Evolutionary conservation across 768 basidiomycete genomes (phyloP), one percentile per base, ranked within the genome.

Genomic region (Boletus rubroflammeus): DNA sequence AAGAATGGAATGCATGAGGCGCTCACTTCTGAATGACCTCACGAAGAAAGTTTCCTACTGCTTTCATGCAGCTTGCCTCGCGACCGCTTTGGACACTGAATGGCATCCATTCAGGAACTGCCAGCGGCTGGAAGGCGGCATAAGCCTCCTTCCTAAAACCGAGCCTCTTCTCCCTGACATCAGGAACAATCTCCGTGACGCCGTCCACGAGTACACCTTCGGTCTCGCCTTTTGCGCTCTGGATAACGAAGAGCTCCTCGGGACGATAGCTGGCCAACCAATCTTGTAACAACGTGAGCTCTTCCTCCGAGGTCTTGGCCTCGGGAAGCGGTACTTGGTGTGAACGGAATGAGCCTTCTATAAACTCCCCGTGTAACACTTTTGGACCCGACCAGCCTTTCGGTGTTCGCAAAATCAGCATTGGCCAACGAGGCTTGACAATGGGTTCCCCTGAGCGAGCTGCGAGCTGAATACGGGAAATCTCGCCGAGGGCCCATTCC

Each of bases 371-470:
- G 48, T 82, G 76, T 28, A 88, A 66, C 21, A 72, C 58, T 59
- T 84, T 84, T 2, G 90, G 90, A 5, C 88, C 86, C 6, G 83
- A 76, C 75, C 81, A 84, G 25, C 91, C 82, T 72, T 96, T 96
- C 10, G 92, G 91, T 1, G 90, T 90, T 41, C 93, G 83, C 42
- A 95, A 78, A 62, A 94, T 81, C 57, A 97, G 75, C 66, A 94
- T 79, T 4, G 93, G 93, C 90, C 90, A 95, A 40, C 90, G 80
- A n/a, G 93, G 93, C 74, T 94, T 94, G 48, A 84, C 76, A 57
- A 91, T 83, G 15, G 92, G 85, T 3, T 84, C 80, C 2, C 88
- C 89, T 11, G 73, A 75, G 43, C 93, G 83, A 17, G 93, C 93
- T 0, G 87, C 90, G 0, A 70, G 68, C 67, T 97, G 93, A 47